Evolutionary conservation across 23 red algal species (phyloP).

Genomic region (Gracilaria gracilis): DNA sequence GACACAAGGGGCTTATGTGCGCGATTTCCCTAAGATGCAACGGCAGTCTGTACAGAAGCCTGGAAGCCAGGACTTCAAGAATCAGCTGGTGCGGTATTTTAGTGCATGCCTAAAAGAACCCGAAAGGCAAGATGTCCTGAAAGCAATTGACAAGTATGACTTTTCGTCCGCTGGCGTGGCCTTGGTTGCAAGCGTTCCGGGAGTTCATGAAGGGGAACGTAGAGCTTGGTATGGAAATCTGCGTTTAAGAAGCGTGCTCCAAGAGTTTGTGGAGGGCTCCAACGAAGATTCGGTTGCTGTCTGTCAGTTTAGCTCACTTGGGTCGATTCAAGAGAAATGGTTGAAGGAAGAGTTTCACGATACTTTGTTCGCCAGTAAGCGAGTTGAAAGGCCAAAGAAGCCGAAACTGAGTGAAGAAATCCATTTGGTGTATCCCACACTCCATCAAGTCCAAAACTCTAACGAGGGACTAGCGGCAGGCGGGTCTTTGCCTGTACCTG

Average conservation of each 20-base stretch:
- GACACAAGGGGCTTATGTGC: conserved; percentile 83
- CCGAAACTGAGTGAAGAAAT: conserved; percentile 34
- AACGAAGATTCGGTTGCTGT: conserved; percentile 43
- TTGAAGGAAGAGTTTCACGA: conserved; percentile 48
- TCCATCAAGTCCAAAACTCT: conserved; percentile 38
- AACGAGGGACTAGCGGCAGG: conserved; percentile 62
- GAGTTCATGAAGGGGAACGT: conserved; percentile 42
- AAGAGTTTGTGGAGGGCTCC: neutral
- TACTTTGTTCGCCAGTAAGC: conserved; percentile 43
- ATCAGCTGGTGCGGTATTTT: conserved; percentile 31
- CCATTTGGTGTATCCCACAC: conserved; percentile 62
- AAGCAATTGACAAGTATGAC: conserved; percentile 64
- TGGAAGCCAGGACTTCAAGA: conserved; percentile 35
- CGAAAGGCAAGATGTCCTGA: conserved; percentile 10
- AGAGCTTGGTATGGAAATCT: conserved; percentile 18
- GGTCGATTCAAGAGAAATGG: conserved; percentile 62
- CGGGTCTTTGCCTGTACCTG: conserved; percentile 43
- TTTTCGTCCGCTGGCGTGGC: conserved; percentile 80
- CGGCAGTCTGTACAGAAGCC: neutral
- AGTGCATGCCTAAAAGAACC: conserved; percentile 2
- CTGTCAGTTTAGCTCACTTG: conserved; percentile 74
- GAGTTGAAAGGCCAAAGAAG: neutral
- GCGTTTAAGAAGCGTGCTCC: conserved; percentile 62
- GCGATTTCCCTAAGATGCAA: conserved; percentile 80
- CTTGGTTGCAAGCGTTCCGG: conserved; percentile 82